Base-by-base conservation (phyloP, 495 filamentous ascomycete genomes). In the Emericellopsis terricola region DNA sequence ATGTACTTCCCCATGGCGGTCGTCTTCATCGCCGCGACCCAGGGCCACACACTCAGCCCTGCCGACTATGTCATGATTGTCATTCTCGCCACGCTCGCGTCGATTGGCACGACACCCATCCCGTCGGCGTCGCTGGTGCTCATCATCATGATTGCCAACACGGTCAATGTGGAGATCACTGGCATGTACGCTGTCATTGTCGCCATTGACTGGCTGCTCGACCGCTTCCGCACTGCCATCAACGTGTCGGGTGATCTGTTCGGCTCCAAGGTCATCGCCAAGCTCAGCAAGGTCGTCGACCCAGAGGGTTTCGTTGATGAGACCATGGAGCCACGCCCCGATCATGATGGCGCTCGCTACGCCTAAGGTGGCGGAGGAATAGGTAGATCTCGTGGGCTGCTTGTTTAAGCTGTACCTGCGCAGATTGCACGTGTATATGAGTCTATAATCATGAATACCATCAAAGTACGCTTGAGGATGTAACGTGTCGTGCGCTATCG, bases 21-120 rank as follows among this genome's bases (percentile, higher is more conserved):
- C 19, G 49, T 51, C 23, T 53, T 53, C 31, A 18, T 53, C 7
- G 50, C 50, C 14, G 44, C 36, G 6, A 53, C 50, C 0, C 50
- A 53, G 18, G 50, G 49, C 28, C 36, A 39, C 19, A 24, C 26
- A 9, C 49, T 53, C 28, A 40, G 17, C 15, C 33, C 41, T 0
- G 42, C 34, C 28, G 43, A 53, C 33, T 53, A 53, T 16, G 38
- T 46, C 36, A 49, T 53, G 26, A 44, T 53, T 21, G 33, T 34
- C 23, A 36, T 53, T n/a, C 44, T 53, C 1, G 46, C 50, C 0
- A 52, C 49, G 0, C 46, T 53, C 18, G 46, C 50, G 4, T 50
- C 46, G 9, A 52, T 53, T 34, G 50, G 46, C 15, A 53, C 50
- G 2, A 53, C 49, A 5, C 50, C 50, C 4, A 53, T 53, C 13